phyloP scores from a whole-genome alignment of 2,329 filamentous ascomycete species.

The Fusarium odoratissimum region DNA sequence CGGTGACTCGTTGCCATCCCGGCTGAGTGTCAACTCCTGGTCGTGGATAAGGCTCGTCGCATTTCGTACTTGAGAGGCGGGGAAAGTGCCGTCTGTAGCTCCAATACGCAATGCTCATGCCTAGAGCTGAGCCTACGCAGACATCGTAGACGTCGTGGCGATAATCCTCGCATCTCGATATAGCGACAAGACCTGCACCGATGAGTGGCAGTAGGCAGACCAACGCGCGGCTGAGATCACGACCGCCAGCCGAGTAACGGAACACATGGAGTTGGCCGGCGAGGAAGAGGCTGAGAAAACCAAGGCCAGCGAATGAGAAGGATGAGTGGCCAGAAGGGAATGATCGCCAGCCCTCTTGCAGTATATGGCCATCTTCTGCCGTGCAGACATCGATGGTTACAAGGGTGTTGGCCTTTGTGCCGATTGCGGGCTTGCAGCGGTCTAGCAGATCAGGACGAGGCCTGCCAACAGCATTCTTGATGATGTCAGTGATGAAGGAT shows the following conservation, averaged over 20 bases:
- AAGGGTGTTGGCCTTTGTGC: constrained; percentile 61
- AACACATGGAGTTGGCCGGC: constrained; percentile 74
- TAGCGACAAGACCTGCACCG: constrained; percentile 74
- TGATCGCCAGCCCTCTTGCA: constrained; percentile 86
- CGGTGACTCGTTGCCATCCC: constrained; percentile 59
- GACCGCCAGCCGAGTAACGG: constrained; percentile 55
- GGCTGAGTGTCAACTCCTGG: constrained; percentile 53
- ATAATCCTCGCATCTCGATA: constrained; percentile 77
- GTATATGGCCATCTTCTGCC: constrained; percentile 71
- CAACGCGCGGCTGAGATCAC: constrained; percentile 67
- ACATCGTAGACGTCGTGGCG: constrained; percentile 79
- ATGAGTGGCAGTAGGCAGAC: constrained; percentile 69
- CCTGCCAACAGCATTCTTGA: constrained; percentile 89
- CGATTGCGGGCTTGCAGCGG: constrained; percentile 78
- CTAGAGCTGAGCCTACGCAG: constrained; percentile 69
- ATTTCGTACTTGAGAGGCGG: constrained; percentile 61
- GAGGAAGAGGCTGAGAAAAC: constrained; percentile 77
- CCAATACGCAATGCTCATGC: constrained; percentile 71
- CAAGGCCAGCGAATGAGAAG: constrained; percentile 82
- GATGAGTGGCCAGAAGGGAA: constrained; percentile 86
- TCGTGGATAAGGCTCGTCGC: constrained; percentile 67
- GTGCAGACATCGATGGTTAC: constrained; percentile 79
- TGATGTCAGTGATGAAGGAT: constrained; percentile 84
- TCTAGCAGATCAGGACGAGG: constrained; percentile 73
- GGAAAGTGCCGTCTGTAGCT: constrained; percentile 75